A percentile compares a stretch with the other conserved stretches of the same genome.
phyloP scores from a whole-genome alignment of 2,329 filamentous ascomycete species.

The Alternaria brassicicola region DNA sequence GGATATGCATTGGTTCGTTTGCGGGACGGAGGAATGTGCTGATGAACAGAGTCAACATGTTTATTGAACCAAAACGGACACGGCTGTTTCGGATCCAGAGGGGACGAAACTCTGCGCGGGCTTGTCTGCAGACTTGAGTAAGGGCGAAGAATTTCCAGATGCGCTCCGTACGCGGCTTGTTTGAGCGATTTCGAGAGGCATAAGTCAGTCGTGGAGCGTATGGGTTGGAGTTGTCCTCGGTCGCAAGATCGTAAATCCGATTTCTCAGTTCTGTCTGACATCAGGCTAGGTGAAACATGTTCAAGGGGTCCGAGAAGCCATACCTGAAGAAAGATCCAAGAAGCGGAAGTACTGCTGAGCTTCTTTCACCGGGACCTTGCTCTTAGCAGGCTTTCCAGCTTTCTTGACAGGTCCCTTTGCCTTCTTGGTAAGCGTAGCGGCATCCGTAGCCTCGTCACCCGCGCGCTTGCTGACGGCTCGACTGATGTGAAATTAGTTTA shows the following conservation, averaged over 20 bases:
- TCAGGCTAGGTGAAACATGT: neutral
- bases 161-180: neutral
- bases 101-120: slow-evolving; percentile 7
- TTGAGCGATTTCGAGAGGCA: too few relatives aligned
- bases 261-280: fast-evolving
- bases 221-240: neutral
- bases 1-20: neutral
- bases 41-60: neutral
- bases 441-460: neutral
- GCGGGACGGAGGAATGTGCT: neutral
- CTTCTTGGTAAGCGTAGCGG: neutral
- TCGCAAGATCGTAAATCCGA: neutral
- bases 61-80: neutral
- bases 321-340: neutral
- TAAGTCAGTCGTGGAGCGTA: neutral
- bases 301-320: neutral
- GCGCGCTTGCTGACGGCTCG: neutral
- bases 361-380: neutral
- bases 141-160: neutral
- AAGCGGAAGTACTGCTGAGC: neutral
- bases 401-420: neutral
- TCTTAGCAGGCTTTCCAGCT: neutral
- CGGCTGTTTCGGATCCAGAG: neutral
- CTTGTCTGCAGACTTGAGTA: neutral
- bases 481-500: neutral